Percentiles rank a stretch among this genome's conserved stretches.
These are phyloP conservation scores for Dothideomycetes sp. DNA, from an alignment of 2,329 filamentous ascomycete species.

Conservation along the genomic window DNA sequence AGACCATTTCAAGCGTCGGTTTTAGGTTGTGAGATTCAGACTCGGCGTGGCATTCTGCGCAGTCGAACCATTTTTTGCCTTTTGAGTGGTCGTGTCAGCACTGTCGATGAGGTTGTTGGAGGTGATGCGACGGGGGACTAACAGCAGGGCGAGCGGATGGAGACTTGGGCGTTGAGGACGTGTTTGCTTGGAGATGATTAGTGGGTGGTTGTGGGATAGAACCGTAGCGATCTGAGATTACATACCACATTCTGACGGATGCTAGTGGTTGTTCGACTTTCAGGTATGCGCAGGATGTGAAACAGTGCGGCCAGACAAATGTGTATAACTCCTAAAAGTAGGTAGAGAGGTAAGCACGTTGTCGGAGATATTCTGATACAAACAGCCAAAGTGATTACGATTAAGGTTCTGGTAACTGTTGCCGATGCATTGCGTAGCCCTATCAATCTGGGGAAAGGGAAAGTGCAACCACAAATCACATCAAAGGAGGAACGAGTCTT, in stretches of 20 bases:
- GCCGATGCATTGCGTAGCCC: too few species aligned
- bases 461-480: too few species aligned
- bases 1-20: constrained; percentile 77
- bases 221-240: not conserved
- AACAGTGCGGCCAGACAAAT: too few species aligned
- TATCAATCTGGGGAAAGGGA: too few species aligned
- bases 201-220: not conserved
- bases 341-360: too few species aligned
- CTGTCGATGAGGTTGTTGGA: constrained; percentile 1
- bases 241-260: constrained; percentile 24
- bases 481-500: too few species aligned
- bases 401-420: too few species aligned
- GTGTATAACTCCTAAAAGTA: too few species aligned
- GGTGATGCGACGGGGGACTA: constrained; percentile 31
- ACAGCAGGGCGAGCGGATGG: constrained; percentile 95
- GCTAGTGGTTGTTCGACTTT: too few species aligned
- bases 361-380: too few species aligned
- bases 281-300: too few species aligned
- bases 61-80: constrained; percentile 98
- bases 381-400: too few species aligned
- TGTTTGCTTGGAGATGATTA: constrained; percentile 64
- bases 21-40: constrained; percentile 62
- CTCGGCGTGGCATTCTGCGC: constrained; percentile 86
- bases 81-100: constrained; percentile 12
- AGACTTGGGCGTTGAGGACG: constrained; percentile 93